These are phyloP conservation scores for Penicillium fimorum DNA, from an alignment of 495 filamentous ascomycete species.

Conservation along the genomic window DNA sequence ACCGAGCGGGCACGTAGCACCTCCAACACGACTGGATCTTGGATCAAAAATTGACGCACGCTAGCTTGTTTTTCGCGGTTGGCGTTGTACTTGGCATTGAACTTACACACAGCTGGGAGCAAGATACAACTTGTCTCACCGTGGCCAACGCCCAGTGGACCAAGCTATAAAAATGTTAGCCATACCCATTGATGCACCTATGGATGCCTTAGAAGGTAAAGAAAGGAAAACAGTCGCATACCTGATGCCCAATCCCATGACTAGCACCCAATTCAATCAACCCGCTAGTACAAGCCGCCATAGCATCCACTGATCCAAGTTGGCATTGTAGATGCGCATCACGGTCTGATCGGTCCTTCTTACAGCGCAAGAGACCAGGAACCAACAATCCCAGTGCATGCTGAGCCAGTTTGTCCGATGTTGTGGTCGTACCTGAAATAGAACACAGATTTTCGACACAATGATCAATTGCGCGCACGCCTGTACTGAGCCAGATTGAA, in stretches of 20 bases:
- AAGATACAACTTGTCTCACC: constrained; percentile 67
- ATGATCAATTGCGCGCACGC: constrained; percentile 63
- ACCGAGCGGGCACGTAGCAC: constrained; percentile 41
- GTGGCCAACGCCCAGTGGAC: constrained; percentile 62
- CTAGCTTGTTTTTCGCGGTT: constrained; percentile 47
- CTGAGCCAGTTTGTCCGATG: constrained; percentile 40
- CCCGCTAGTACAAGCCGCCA: constrained; percentile 48
- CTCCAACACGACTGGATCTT: constrained; percentile 41
- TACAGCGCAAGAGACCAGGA: constrained; percentile 51
- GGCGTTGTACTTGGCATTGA: constrained; percentile 50
- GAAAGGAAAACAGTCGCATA: constrained; percentile 13
- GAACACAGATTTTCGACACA: constrained; percentile 61
- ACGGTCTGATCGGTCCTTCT: constrained; percentile 40
- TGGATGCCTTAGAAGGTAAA: not conserved
- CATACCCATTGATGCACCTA: not conserved
- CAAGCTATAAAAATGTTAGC: constrained; percentile 36
- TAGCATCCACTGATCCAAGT: constrained; percentile 55
- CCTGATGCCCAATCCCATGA: constrained; percentile 67
- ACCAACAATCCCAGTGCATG: constrained; percentile 50
- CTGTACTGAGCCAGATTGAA: constrained; percentile 60
- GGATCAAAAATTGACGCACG: constrained; percentile 49
- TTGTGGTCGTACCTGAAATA: constrained; percentile 31
- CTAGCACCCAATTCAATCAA: constrained; percentile 54
- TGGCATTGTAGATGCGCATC: constrained; percentile 53
- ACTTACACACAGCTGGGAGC: constrained; percentile 59